A percentile compares a stretch with the other conserved stretches of the same genome.
Evolutionary conservation across 2,329 filamentous ascomycete species (phyloP).

Genomic region (Penicillium olsonii): DNA sequence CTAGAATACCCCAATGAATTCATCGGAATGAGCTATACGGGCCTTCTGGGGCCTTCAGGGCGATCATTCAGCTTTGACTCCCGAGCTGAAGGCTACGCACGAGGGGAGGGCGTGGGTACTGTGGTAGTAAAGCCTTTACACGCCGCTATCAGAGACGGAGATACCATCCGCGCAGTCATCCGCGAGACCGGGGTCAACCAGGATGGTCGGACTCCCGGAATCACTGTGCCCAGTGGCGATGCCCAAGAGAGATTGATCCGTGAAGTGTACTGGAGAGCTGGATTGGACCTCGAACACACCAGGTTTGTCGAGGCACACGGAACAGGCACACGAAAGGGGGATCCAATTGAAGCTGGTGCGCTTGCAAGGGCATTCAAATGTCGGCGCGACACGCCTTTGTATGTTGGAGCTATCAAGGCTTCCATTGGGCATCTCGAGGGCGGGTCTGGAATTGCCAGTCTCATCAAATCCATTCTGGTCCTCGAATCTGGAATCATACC

Average conservation of each 20-base stretch:
- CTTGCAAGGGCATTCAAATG: conserved; percentile 29
- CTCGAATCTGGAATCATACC: conserved; percentile 49
- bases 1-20: conserved; percentile 36
- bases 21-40: conserved; percentile 35
- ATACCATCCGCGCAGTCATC: conserved; percentile 38
- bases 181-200: conserved; percentile 30
- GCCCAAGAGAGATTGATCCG: conserved; percentile 39
- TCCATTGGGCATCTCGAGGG: conserved; percentile 33
- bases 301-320: conserved; percentile 34
- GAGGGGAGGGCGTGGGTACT: conserved; percentile 38
- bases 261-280: conserved; percentile 33
- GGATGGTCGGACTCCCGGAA: conserved; percentile 43
- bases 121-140: conserved; percentile 34
- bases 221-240: conserved; percentile 45
- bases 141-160: conserved; percentile 34
- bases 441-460: conserved; percentile 28
- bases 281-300: conserved; percentile 22
- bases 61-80: conserved; percentile 34
- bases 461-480: conserved; percentile 47
- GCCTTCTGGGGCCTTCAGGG: conserved; percentile 39
- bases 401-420: conserved; percentile 29
- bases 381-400: conserved; percentile 22
- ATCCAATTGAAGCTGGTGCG: conserved; percentile 34
- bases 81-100: conserved; percentile 36
- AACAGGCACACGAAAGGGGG: conserved; percentile 37